phyloP scores from a whole-genome alignment of 805 yeast genomes.

The Zygotorulaspora chibaensis region DNA sequence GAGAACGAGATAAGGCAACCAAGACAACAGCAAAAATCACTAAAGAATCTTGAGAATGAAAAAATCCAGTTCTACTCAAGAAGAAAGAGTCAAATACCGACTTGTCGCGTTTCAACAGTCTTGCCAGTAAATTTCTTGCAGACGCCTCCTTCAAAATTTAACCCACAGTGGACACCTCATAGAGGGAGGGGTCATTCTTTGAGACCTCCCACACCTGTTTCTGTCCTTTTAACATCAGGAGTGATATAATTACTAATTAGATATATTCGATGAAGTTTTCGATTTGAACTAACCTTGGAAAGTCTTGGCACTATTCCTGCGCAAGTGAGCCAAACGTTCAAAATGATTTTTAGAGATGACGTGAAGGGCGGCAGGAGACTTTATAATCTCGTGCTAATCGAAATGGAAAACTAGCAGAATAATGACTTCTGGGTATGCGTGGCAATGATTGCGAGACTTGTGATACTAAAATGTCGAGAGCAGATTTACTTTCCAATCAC shows the following conservation, averaged over 20 bases:
- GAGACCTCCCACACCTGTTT: slow-evolving; percentile 24
- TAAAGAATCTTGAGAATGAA: slow-evolving; percentile 12
- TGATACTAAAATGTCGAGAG: no score
- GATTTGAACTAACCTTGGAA: not conserved
- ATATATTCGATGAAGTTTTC: not conserved
- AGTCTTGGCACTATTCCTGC: no score
- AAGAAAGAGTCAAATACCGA: slow-evolving; percentile 15
- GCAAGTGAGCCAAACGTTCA: not conserved
- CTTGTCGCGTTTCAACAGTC: not conserved
- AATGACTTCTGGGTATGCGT: no score
- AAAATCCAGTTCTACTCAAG: slow-evolving; percentile 15
- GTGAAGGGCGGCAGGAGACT: no score
- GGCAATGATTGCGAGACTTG: no score
- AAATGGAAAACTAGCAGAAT: no score
- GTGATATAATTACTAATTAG: slow-evolving; percentile 1
- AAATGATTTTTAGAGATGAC: no score
- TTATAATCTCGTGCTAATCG: no score
- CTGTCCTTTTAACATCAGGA: slow-evolving; percentile 14
- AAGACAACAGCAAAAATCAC: slow-evolving; percentile 1
- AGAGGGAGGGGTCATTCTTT: slow-evolving; percentile 9
- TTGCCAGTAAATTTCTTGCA: not conserved
- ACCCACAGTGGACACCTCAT: slow-evolving; percentile 15
- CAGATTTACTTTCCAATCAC: no score
- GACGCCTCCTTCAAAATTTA: slow-evolving; percentile 6
- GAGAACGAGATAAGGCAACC: slow-evolving; percentile 3